A percentile compares a stretch with the other conserved stretches of the same genome.
Evolutionary conservation across 1,284 basidiomycete species (phyloP).

Genomic region (Sanghuangporus weigelae): DNA sequence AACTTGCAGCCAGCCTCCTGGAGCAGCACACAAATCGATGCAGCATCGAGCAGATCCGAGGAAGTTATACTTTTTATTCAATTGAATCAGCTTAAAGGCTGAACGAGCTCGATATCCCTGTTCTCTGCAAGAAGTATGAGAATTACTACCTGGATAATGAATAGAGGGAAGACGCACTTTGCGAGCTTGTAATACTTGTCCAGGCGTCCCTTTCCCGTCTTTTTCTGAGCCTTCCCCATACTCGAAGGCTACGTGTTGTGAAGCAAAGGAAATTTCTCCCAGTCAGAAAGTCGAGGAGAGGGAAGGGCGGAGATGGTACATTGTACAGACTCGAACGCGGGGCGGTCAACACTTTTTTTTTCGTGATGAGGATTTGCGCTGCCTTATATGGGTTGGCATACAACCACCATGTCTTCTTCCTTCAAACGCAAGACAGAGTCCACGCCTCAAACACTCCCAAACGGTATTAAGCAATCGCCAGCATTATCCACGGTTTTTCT

Average conservation of each 20-base stretch:
- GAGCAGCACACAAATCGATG: conserved; percentile 98
- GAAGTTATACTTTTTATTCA: conserved; percentile 97
- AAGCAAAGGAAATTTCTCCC: background rate
- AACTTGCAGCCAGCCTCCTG: conserved; percentile 99
- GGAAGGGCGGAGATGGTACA: background rate
- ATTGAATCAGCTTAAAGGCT: conserved; percentile 98
- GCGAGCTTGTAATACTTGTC: conserved; percentile 96
- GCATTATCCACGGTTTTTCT: conserved; percentile 57
- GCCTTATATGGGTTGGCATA: background rate
- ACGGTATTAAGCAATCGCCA: conserved; percentile 64
- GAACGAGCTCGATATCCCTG: conserved; percentile 99
- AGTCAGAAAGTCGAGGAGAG: background rate
- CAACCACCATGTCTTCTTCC: conserved; percentile 66
- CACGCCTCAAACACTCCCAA: conserved; percentile 28
- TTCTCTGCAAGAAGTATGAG: conserved; percentile 53
- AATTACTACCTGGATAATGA: background rate
- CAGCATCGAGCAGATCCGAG: conserved; percentile 89
- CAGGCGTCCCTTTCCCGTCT: conserved; percentile 91
- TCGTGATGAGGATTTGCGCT: background rate
- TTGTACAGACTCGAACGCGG: too few species aligned
- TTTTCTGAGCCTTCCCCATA: conserved; percentile 81
- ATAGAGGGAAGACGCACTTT: conserved; percentile 49
- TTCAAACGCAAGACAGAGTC: conserved; percentile 69
- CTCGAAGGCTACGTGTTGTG: background rate
- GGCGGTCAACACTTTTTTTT: background rate